Evolutionary conservation across 257 asterid species (phyloP).

Genomic region (Solanum pinnatisectum): DNA sequence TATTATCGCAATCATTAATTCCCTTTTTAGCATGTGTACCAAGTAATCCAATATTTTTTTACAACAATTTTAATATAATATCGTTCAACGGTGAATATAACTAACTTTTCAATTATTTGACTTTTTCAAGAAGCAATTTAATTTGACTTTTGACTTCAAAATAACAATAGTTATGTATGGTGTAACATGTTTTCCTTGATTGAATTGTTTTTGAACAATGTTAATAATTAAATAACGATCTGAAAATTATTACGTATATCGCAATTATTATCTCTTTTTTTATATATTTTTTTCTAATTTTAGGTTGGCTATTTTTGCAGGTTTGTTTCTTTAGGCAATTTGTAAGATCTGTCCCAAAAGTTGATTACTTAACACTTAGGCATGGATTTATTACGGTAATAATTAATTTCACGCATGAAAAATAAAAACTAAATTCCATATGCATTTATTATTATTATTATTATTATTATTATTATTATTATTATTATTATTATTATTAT

Average conservation of each 20-base stretch:
- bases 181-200: not conserved
- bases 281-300: not conserved
- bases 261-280: not conserved
- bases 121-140: not conserved
- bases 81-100: not conserved
- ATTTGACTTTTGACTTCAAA: not conserved
- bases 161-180: not conserved
- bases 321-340: slow-evolving; percentile 88
- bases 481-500: not conserved
- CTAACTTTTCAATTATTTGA: not conserved
- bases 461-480: not conserved
- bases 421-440: not conserved
- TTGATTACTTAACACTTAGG: slow-evolving; percentile 80
- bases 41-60: not conserved
- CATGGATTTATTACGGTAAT: slow-evolving; percentile 93
- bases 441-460: not conserved
- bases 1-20: not conserved
- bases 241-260: no score
- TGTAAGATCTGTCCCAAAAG: slow-evolving; percentile 80
- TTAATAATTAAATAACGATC: not conserved
- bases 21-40: not conserved
- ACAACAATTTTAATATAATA: not conserved
- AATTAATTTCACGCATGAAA: not conserved
- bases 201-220: not conserved
- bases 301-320: slow-evolving; percentile 15